Base-by-base conservation (phyloP, 352 stramenopile genomes). In the Phytophthora europaea region DNA sequence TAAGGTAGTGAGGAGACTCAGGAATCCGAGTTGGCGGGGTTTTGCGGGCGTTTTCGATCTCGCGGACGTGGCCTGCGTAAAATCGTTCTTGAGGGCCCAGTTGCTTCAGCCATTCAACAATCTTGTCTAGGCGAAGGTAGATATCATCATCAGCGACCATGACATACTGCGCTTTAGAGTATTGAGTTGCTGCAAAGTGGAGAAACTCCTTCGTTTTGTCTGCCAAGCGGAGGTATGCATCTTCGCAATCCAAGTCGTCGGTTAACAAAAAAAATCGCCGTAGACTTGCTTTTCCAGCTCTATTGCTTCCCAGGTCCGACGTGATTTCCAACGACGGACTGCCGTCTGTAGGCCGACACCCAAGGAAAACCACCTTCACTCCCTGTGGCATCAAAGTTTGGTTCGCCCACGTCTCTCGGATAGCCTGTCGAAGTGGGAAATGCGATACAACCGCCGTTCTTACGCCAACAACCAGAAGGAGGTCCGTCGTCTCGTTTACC, bases 81-180 rank as follows among this genome's bases (percentile, higher is more conserved):
- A 67, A 69, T 12, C 56, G 53, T 15, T 6, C 48, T 16, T 82
- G 48, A 13, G 53, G 50, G 7, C 68, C 62, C 1, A 52, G 28
- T 18, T 48, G 43, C 10, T 33, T 16, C 3, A 75, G 48, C 3
- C 36, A 15, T 22, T 31, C 4, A 3, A 58, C 26, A 15, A 75
- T 15, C 18, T 56, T 31, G 18, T 81, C 65, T 1, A 83, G 31
- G 16, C 75, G 75, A 3, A 88, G 61, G 43, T 85, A 87, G 18
- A 88, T 67, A 34, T 87, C 80, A 45, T 88, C 81, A 60, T 88
- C 81, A 1, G 80, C 65, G 0, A 92, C 82, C 53, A 54, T 54
- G 22, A 28, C 48, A 28, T 31, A 54, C 10, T 54, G n/a, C 16
- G 48, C 48, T 6, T 31, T 26, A 3, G 48, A 16, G 16, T 54